phyloP scores from a whole-genome alignment of 108 stramenopile species.

The Fragilaria crotonensis region DNA sequence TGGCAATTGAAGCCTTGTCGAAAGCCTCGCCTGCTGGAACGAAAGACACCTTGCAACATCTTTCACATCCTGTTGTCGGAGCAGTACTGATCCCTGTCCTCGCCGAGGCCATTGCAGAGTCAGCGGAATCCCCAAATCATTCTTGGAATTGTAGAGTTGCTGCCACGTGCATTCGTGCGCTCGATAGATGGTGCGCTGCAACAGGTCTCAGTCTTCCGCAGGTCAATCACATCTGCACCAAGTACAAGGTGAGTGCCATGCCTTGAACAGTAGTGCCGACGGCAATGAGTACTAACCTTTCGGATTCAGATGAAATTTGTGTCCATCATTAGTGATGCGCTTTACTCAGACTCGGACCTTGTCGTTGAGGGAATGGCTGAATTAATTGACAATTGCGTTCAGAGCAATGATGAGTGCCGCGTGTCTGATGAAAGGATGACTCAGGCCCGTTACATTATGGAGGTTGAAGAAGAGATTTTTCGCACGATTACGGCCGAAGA shows the following conservation, averaged over 20 bases:
- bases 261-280: not conserved
- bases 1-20: conserved; percentile 44
- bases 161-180: conserved; percentile 25
- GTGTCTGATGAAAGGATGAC: conserved; percentile 26
- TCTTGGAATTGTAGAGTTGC: conserved; percentile 26
- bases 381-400: conserved; percentile 45
- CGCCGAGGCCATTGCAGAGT: conserved; percentile 25
- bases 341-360: conserved; percentile 57
- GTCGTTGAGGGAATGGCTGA: conserved; percentile 69
- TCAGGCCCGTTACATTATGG: conserved; percentile 38
- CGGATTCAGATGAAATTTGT: conserved; percentile 54
- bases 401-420: conserved; percentile 14
- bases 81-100: conserved; percentile 46
- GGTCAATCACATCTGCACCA: conserved; percentile 33
- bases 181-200: conserved; percentile 40
- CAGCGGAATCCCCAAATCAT: conserved; percentile 3
- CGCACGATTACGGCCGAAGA: conserved; percentile 27
- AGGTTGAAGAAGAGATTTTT: conserved; percentile 36
- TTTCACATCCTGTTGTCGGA: conserved; percentile 36
- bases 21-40: conserved; percentile 47
- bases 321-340: conserved; percentile 51
- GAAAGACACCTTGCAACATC: conserved; percentile 36
- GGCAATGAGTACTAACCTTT: not conserved
- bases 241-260: conserved; percentile 32
- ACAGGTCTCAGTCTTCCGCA: conserved; percentile 39